Conservation (phyloP, 345 rosid species). For the Lepidium africanum region DNA sequence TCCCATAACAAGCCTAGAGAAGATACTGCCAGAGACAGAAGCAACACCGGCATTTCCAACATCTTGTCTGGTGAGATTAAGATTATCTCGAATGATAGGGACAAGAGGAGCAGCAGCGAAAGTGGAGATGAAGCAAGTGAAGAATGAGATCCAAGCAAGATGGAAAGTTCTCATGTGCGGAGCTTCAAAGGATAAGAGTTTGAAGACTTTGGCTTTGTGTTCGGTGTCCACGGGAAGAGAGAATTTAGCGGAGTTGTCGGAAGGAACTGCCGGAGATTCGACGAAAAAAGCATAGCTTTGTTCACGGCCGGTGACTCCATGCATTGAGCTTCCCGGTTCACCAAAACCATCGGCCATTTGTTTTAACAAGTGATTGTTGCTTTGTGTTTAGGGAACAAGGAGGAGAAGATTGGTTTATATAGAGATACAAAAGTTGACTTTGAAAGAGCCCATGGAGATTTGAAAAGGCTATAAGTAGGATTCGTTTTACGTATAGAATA, state of each 20-base stretch:
- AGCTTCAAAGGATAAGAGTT: constrained; percentile 56
- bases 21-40: constrained; percentile 83
- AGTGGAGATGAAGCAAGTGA: constrained; percentile 79
- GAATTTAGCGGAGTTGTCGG: constrained; percentile 60
- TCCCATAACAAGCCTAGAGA: constrained; percentile 93
- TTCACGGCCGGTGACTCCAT: constrained; percentile 67
- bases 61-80: constrained; percentile 54
- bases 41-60: constrained; percentile 88
- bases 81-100: constrained; percentile 81
- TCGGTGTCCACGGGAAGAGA: constrained; percentile 73
- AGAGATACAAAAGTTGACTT: constrained; percentile 44
- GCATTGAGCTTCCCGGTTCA: constrained; percentile 77
- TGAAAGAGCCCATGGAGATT: constrained; percentile 24
- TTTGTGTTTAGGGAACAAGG: constrained; percentile 4
- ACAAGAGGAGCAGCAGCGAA: constrained; percentile 92
- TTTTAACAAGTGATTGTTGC: not conserved
- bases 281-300: constrained; percentile 60
- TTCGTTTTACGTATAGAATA: constrained; percentile 8
- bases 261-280: constrained; percentile 47
- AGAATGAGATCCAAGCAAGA: constrained; percentile 90
- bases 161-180: constrained; percentile 95
- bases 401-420: constrained; percentile 29
- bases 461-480: constrained; percentile 24
- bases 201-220: constrained; percentile 75
- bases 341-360: constrained; percentile 44